A percentile compares a stretch with the other conserved stretches of the same genome.
Conservation (phyloP, 495 filamentous ascomycete genomes). For the Penicillium manginii region DNA sequence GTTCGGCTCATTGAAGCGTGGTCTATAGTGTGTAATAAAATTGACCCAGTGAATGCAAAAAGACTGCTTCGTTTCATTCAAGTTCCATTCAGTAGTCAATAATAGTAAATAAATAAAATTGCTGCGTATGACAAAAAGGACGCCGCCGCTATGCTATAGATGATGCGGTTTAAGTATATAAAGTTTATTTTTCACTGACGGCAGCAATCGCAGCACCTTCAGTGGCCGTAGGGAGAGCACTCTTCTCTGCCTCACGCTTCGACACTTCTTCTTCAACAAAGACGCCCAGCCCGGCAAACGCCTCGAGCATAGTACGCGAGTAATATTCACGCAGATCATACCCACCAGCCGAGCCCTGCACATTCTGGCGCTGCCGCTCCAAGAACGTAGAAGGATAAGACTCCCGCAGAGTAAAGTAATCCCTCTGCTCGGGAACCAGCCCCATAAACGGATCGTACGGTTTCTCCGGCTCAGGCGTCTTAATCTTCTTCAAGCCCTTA, state of each 20-base stretch:
- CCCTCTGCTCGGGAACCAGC: conserved; percentile 60
- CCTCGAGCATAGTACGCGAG: conserved; percentile 77
- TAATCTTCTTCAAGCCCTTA: conserved; percentile 73
- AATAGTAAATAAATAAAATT: neutral
- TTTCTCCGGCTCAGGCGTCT: conserved; percentile 63
- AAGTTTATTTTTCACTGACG: conserved; percentile 5
- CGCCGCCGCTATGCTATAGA: conserved; percentile 57
- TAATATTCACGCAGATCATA: conserved; percentile 83
- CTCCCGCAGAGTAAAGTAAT: conserved; percentile 70
- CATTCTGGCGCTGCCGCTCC: conserved; percentile 61
- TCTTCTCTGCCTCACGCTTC: conserved; percentile 36
- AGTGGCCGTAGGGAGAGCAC: conserved; percentile 32
- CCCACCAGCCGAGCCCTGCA: conserved; percentile 72
- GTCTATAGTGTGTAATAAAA: conserved; percentile 1
- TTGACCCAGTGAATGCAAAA: neutral
- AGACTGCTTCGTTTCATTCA: neutral
- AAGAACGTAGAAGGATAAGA: conserved; percentile 70
- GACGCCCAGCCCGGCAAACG: conserved; percentile 85
- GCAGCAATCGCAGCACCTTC: conserved; percentile 39
- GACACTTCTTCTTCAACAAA: conserved; percentile 79
- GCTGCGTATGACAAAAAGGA: neutral
- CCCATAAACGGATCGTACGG: conserved; percentile 91
- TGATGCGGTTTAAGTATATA: neutral
- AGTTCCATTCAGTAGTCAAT: neutral
- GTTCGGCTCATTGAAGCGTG: conserved; percentile 11